phyloP scores from a whole-genome alignment of 2,329 filamentous ascomycete species.

The Fusarium sororula region DNA sequence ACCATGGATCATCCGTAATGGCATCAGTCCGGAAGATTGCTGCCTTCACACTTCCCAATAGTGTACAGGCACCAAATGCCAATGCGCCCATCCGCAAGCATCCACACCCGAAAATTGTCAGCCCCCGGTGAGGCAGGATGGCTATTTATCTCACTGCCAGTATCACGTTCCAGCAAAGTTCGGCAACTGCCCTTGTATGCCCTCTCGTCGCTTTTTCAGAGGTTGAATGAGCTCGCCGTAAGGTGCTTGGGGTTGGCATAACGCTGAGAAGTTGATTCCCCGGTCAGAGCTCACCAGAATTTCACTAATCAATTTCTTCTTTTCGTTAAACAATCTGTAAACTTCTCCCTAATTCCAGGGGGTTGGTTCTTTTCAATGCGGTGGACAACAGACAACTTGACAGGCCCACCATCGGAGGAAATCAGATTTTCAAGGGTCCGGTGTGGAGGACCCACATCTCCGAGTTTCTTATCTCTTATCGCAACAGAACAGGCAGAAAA shows the following conservation, averaged over 20 bases:
- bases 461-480: slow-evolving; percentile 43
- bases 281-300: not conserved
- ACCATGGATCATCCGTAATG: not conserved
- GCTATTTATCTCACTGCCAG: not conserved
- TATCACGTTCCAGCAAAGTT: not conserved
- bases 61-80: slow-evolving; percentile 1
- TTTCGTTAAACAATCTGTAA: not conserved
- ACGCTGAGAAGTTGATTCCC: not conserved
- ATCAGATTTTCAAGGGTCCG: slow-evolving; percentile 17
- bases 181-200: not conserved
- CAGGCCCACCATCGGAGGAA: slow-evolving; percentile 21
- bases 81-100: not conserved
- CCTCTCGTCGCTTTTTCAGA: not conserved
- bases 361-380: slow-evolving; percentile 5
- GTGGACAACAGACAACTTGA: not conserved
- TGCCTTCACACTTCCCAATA: not conserved
- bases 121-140: not conserved
- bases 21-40: not conserved
- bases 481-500: not conserved
- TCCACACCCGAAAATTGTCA: not conserved
- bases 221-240: not conserved
- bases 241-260: not conserved
- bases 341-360: slow-evolving; percentile 12
- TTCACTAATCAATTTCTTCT: not conserved
- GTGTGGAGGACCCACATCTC: slow-evolving; percentile 20